These are phyloP conservation scores for Vaccinium corymbosum DNA, from an alignment of 148 eudicot species.

Conservation along the genomic window DNA sequence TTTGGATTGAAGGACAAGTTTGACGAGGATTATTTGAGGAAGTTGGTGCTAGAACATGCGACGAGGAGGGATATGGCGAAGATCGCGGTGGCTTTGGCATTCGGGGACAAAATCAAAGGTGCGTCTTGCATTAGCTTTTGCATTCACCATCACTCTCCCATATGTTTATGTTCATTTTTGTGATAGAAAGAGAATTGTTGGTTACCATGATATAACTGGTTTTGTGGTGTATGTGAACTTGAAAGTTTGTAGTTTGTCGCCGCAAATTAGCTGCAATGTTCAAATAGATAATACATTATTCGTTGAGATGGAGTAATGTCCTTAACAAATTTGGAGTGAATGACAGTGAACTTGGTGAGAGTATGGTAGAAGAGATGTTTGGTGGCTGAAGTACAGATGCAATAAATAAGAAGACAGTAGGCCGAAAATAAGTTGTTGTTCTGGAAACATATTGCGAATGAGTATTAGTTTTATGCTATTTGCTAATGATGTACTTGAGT, in stretches of 20 bases:
- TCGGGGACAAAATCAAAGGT: slow-evolving; percentile 51
- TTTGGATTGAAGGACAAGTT: slow-evolving; percentile 48
- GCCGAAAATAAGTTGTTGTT: neutral
- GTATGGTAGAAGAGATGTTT: neutral
- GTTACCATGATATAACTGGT: neutral
- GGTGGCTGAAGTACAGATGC: neutral
- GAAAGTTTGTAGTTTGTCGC: neutral
- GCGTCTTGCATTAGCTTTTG: neutral
- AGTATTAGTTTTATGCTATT: neutral
- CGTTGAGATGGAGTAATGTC: neutral
- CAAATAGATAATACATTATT: neutral
- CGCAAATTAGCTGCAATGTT: neutral
- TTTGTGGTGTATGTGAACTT: neutral
- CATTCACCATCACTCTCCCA: neutral
- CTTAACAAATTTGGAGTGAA: neutral
- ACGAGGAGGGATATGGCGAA: slow-evolving; percentile 53
- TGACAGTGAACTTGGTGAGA: neutral
- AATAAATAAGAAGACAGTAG: neutral
- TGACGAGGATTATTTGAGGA: slow-evolving; percentile 49
- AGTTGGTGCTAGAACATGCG: slow-evolving; percentile 42
- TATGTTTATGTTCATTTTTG: neutral
- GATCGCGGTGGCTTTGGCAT: slow-evolving; percentile 48
- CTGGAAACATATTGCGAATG: neutral
- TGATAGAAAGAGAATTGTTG: neutral
- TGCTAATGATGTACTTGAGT: neutral